These are phyloP conservation scores for Gastrolobium bilobum DNA, from an alignment of 306 rosid species.

Conservation along the genomic window DNA sequence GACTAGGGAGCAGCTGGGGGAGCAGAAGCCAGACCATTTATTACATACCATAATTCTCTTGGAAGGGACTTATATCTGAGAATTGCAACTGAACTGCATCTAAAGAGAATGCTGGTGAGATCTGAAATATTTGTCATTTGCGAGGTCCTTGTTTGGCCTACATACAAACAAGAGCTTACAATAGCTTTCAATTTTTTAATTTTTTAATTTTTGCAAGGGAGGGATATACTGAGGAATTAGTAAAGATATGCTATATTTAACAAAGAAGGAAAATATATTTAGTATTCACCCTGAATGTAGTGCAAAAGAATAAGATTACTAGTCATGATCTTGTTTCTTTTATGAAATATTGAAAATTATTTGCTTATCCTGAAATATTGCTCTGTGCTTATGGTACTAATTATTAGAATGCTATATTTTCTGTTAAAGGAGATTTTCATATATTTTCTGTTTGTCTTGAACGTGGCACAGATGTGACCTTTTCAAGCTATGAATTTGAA, in stretches of 20 bases:
- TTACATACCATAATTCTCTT: slow-evolving; percentile 92
- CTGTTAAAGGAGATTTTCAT: slow-evolving; percentile 36
- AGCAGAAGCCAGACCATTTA: slow-evolving; percentile 98
- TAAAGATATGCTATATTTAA: slow-evolving; percentile 18
- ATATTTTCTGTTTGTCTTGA: slow-evolving; percentile 35
- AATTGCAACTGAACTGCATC: slow-evolving; percentile 96
- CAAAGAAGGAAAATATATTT: neutral
- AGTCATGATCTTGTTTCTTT: slow-evolving; percentile 38
- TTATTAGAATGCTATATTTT: slow-evolving; percentile 8
- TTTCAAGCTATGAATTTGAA: slow-evolving; percentile 41
- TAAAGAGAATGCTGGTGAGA: slow-evolving; percentile 98
- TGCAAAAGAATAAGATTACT: slow-evolving; percentile 34
- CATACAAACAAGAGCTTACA: neutral
- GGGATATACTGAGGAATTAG: slow-evolving; percentile 30
- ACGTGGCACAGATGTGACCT: neutral
- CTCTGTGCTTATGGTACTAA: neutral
- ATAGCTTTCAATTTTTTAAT: neutral
- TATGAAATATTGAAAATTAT: slow-evolving; percentile 31
- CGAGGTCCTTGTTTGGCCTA: slow-evolving; percentile 5
- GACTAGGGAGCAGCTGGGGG: slow-evolving; percentile 98
- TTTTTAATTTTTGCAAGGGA: neutral
- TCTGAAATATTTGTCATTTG: slow-evolving; percentile 36
- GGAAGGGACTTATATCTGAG: slow-evolving; percentile 95
- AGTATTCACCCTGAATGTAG: slow-evolving; percentile 15
- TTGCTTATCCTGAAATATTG: slow-evolving; percentile 16